Evolutionary conservation across 2,329 filamentous ascomycete species (phyloP).

Genomic region (Aspergillus flavus): DNA sequence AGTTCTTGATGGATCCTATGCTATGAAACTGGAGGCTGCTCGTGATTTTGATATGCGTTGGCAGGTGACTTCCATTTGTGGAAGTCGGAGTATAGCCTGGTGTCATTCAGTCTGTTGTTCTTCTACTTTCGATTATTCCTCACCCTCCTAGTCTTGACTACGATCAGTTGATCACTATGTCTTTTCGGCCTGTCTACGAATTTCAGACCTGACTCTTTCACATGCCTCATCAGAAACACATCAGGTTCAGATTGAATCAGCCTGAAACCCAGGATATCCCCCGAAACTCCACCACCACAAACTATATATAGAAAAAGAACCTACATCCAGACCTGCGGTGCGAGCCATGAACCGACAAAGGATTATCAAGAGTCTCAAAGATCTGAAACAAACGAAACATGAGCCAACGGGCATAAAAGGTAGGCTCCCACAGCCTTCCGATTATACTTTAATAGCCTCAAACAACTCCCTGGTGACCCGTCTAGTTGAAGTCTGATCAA

Average conservation of each 20-base stretch:
- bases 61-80: neutral
- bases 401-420: neutral
- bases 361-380: neutral
- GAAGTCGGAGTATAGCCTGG: too few species aligned
- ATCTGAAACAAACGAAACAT: neutral
- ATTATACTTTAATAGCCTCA: neutral
- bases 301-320: neutral
- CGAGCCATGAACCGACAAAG: neutral
- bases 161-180: neutral
- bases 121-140: neutral
- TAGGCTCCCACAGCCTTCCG: neutral
- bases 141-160: neutral
- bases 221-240: neutral
- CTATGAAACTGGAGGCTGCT: neutral
- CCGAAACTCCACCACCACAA: neutral
- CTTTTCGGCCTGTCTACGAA: neutral
- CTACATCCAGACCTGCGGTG: neutral
- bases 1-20: neutral
- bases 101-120: neutral
- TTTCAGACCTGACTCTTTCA: neutral
- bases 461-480: neutral
- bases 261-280: neutral
- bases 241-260: neutral
- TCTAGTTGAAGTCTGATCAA: neutral
- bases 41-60: neutral